Evolutionary conservation across 164 flowering plant species (phyloP).

Genomic region (Chimonanthus praecox): DNA sequence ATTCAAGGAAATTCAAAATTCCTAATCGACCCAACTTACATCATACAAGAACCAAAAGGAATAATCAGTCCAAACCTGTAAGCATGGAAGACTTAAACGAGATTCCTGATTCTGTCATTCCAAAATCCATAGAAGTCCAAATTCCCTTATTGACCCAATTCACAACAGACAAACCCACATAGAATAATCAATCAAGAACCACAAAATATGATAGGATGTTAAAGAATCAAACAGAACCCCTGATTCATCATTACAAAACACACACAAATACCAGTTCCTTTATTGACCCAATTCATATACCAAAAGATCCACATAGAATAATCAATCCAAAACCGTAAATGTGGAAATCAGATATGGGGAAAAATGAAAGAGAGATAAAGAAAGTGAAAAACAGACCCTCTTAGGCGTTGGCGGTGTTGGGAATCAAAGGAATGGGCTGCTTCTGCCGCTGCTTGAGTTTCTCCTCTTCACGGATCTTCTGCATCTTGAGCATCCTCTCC

Average conservation of each 20-base stretch:
- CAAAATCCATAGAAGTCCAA: not conserved
- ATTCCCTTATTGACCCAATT: not conserved
- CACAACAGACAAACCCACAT: not conserved
- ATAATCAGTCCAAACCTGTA: not conserved
- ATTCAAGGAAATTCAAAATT: not conserved
- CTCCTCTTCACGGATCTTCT: conserved; percentile 60
- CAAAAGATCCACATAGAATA: not conserved
- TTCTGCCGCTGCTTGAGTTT: conserved; percentile 28
- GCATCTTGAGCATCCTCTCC: conserved; percentile 95
- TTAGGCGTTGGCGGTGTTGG: conserved; percentile 71
- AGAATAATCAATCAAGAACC: not conserved
- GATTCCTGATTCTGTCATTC: not conserved
- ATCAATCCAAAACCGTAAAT: not conserved
- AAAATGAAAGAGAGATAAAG: not conserved
- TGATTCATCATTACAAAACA: no score
- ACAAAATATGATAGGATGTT: no score
- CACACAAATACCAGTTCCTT: not conserved
- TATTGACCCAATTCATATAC: not conserved
- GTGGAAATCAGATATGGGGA: no score
- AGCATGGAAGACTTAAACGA: not conserved
- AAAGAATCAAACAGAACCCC: no score
- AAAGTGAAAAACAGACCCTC: not conserved
- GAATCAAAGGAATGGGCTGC: conserved; percentile 57
- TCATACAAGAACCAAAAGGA: not conserved
- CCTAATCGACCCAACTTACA: no score